A percentile compares a stretch with the other conserved stretches of the same genome.
Conservation (phyloP, 495 filamentous ascomycete species). For the Ascodesmis nigricans region DNA sequence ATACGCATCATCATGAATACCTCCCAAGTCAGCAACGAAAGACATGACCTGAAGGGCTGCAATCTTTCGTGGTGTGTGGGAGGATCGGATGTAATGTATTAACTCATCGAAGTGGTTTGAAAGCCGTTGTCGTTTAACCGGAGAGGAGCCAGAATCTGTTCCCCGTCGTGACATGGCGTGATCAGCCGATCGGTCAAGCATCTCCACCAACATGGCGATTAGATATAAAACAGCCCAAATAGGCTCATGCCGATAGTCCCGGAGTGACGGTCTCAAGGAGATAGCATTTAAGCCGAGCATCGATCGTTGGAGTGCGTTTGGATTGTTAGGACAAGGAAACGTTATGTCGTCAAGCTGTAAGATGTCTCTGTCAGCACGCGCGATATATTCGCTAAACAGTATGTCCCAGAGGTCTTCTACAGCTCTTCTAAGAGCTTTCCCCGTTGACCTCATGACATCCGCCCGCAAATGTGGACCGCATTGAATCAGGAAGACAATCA, state of each 20-base stretch:
- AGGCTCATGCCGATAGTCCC: conserved; percentile 6
- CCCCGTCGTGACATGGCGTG: background rate
- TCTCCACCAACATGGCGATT: conserved; percentile 12
- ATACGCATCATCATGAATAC: conserved; percentile 27
- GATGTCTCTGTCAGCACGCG: conserved; percentile 44
- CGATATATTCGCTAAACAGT: conserved; percentile 50
- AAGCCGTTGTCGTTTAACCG: conserved; percentile 40
- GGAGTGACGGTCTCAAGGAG: conserved; percentile 17
- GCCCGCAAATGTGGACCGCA: conserved; percentile 36
- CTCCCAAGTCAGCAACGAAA: conserved; percentile 30
- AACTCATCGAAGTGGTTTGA: conserved; percentile 36
- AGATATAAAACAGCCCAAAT: conserved; percentile 18
- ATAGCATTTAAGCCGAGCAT: conserved; percentile 28
- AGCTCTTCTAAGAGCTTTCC: conserved; percentile 9
- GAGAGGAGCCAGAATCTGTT: conserved; percentile 13
- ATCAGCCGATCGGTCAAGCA: conserved; percentile 15
- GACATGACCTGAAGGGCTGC: conserved; percentile 60
- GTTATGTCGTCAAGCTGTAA: conserved; percentile 53
- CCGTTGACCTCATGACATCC: conserved; percentile 19
- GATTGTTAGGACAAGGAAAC: conserved; percentile 28
- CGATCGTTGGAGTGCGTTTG: conserved; percentile 29
- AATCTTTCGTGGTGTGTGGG: conserved; percentile 33
- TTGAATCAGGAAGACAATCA: conserved; percentile 45
- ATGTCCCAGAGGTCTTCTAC: conserved; percentile 37
- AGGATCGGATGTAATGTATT: conserved; percentile 34